Evolutionary conservation across 306 rosid genomes (phyloP), one percentile per base, ranked within the genome.

Genomic region (Cotoneaster glaucophyllus): DNA sequence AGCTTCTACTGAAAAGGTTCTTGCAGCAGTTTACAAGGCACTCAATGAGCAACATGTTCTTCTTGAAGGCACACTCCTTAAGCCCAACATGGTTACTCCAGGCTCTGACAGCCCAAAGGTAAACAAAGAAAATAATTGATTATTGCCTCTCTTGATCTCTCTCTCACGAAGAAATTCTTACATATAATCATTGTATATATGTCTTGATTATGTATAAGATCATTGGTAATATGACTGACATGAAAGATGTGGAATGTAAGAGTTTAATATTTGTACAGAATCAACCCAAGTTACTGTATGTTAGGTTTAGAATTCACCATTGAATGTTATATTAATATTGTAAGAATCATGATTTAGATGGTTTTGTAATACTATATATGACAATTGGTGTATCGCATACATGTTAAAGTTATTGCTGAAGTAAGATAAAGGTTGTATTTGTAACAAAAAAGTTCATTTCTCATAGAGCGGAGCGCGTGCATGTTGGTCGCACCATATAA

Each of bases 1-100:
- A 75, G 97, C 96, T 74, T 96, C 76, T 3, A 93, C 97, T 44
- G 96, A 91, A 71, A 79, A 59, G 25, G 97, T 89, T 63, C 90
- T 91, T 65, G 96, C 96, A 3, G 96, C 96, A 11, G 90, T 84
- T 74, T 93, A 90, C 85, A 93, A 89, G 91, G 97, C 97, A 5
- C 86, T 93, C 4, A 93, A 88, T 79, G 97, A 93, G 2, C 98
- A 93, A 0, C 98, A 91, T 76, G 98, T 93, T 22, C 96, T 93
- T 70, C 97, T 91, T 48, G 98, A 93, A 85, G 98, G 96, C 32
- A 89, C 97, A 7, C 96, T 93, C 57, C 93, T 91, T 73, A 93
- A 93, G 79, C 97, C 98, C 64, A 93, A 91, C 85, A 89, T 93
- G 98, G 97, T 93, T 26, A 84, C 92, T 59, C 98, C 98, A 1